phyloP scores from a whole-genome alignment of 495 filamentous ascomycete genomes.

The Daldinia vernicosa region DNA sequence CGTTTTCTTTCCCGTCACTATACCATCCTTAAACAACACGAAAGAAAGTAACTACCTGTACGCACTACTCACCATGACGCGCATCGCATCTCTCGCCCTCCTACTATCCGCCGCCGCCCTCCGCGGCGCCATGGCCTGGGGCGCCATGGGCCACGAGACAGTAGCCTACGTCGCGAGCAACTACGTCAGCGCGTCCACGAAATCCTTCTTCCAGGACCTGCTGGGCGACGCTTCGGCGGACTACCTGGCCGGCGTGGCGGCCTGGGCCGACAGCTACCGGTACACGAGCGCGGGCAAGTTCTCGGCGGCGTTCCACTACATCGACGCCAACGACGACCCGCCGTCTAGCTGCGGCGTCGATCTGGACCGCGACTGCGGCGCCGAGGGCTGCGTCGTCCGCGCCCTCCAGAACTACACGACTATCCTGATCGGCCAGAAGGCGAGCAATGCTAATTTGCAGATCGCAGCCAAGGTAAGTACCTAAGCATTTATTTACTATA shows the following conservation, averaged over 20 bases:
- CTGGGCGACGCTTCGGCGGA: conserved; percentile 59
- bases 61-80: conserved; percentile 24
- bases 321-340: conserved; percentile 72
- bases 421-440: conserved; percentile 37
- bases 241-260: conserved; percentile 67
- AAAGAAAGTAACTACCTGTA: not conserved
- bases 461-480: conserved; percentile 41
- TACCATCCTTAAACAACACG: not conserved
- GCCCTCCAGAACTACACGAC: conserved; percentile 69
- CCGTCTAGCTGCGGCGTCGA: conserved; percentile 66
- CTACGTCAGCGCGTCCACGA: conserved; percentile 57
- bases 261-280: conserved; percentile 70
- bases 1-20: not conserved
- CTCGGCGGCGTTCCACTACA: conserved; percentile 65
- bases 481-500: too few species aligned
- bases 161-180: conserved; percentile 63
- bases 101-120: conserved; percentile 33
- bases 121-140: conserved; percentile 43
- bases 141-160: conserved; percentile 66
- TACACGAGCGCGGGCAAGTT: conserved; percentile 62
- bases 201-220: conserved; percentile 58
- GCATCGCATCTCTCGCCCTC: conserved; percentile 31
- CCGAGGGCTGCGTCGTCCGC: conserved; percentile 64
- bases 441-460: conserved; percentile 33
- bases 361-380: conserved; percentile 65